Evolutionary conservation across 805 yeast species (phyloP), one percentile per base, ranked within the genome.

Genomic region (Candida andamanensis): DNA sequence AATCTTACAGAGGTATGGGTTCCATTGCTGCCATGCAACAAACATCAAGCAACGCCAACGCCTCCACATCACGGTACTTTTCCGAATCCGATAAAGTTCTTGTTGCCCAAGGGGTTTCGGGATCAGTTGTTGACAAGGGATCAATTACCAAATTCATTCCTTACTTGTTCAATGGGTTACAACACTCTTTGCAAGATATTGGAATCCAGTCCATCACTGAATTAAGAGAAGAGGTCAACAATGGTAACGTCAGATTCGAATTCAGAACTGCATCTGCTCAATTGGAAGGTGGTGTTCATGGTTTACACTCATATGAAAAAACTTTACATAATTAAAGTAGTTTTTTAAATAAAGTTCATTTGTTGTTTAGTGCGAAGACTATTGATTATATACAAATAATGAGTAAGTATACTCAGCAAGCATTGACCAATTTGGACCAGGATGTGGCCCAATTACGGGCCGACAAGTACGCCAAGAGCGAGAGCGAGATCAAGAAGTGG

Each of bases 1-100:
- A 92, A 77, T 67, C 86, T 40, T 92, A 92, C 77, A 82, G 98
- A 71, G 98, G 98, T 71, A 92, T 92, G 98, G 98, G 98, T 52
- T 90, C 97, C 25, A 80, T 92, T 52, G 98, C 90, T 63, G 98
- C 98, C 47, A 90, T 90, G 97, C 90, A 89, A 75, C 76, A 74
- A 57, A 85, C 97, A 43, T 78, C 80, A 47, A 74, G 71, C 53
- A 78, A 78, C 60, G 96, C 95, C 52, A 92, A 92, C 57, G 98
- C 98, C 35, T 90, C 98, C 29, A 86, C 98, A 42, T 87, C 97
- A 28, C 84, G 98, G 68, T 92, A 92, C 75, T 92, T 92, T 67
- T 86, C 96, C 39, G 98, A 92, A 72, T 69, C 85, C 46, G 98
- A 92, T 66, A 72, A 82, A 52, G 97, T 92, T 45, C 76, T 92